Conservation (phyloP, 1,284 basidiomycete genomes). For the Trametes versicolor region DNA sequence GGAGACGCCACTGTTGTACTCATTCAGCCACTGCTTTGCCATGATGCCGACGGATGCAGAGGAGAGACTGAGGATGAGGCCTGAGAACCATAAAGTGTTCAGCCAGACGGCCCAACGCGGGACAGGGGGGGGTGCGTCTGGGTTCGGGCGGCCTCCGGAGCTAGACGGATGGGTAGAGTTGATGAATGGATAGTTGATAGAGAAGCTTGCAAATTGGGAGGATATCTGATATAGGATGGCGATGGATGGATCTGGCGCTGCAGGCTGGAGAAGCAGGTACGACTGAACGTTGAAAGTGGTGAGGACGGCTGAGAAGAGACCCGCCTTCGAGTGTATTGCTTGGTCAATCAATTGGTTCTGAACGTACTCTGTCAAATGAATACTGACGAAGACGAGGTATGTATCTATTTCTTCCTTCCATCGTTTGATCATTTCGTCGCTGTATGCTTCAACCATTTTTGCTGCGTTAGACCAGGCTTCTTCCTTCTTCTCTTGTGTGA, state of each 20-base stretch:
- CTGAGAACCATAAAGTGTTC: constrained; percentile 31
- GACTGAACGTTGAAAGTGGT: constrained; percentile 23
- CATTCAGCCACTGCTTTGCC: constrained; percentile 33
- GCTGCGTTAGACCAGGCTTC: too few species aligned
- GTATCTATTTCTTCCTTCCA: too few species aligned
- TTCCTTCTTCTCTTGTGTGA: too few species aligned
- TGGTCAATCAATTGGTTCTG: too few species aligned
- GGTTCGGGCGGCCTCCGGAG: too few species aligned
- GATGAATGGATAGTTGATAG: constrained; percentile 14
- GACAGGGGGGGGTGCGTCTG: not conserved
- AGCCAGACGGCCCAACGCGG: constrained; percentile 16
- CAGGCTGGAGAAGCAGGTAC: constrained; percentile 19
- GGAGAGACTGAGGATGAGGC: constrained; percentile 28
- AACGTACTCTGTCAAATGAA: too few species aligned
- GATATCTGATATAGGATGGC: constrained; percentile 17
- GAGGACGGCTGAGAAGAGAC: constrained; percentile 24
- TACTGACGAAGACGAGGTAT: too few species aligned
- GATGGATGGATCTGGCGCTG: constrained; percentile 8
- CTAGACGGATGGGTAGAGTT: constrained; percentile 16
- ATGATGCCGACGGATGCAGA: constrained; percentile 25
- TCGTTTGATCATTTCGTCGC: too few species aligned
- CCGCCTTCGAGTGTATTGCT: too few species aligned
- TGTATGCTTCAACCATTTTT: too few species aligned
- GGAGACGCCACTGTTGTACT: constrained; percentile 16
- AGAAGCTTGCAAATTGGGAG: constrained; percentile 16